Conservation (phyloP, 1,284 basidiomycete species). For the Ganoderma meredithae region DNA sequence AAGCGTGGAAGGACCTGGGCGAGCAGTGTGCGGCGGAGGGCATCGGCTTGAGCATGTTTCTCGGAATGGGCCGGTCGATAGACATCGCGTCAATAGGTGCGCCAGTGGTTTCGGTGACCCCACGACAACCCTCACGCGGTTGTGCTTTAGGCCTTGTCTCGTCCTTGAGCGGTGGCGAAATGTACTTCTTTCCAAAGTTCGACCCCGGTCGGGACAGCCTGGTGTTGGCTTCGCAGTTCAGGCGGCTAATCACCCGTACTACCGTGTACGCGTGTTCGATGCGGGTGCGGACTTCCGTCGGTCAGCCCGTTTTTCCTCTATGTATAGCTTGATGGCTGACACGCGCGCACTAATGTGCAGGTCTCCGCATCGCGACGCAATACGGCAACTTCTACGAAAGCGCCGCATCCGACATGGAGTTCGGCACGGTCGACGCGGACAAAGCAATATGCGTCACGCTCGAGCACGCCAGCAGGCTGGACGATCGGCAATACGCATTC, state of each 20-base stretch:
- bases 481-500: slow-evolving; percentile 81
- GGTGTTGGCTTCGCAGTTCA: slow-evolving; percentile 78
- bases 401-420: slow-evolving; percentile 79
- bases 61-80: slow-evolving; percentile 85
- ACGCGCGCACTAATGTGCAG: slow-evolving; percentile 45
- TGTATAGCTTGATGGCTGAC: neutral
- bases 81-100: slow-evolving; percentile 90
- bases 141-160: slow-evolving; percentile 63
- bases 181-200: slow-evolving; percentile 94
- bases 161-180: slow-evolving; percentile 88
- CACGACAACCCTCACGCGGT: neutral
- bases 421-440: slow-evolving; percentile 85
- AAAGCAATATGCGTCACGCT: slow-evolving; percentile 78
- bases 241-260: slow-evolving; percentile 73
- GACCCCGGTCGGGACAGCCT: slow-evolving; percentile 73
- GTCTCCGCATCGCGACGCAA: slow-evolving; percentile 76
- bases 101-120: slow-evolving; percentile 21
- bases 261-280: slow-evolving; percentile 87
- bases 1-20: slow-evolving; percentile 83
- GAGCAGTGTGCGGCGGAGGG: slow-evolving; percentile 92
- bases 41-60: slow-evolving; percentile 90
- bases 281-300: slow-evolving; percentile 87
- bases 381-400: slow-evolving; percentile 87
- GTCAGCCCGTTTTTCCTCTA: slow-evolving; percentile 48
- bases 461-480: slow-evolving; percentile 73